Evolutionary conservation across 495 filamentous ascomycete genomes (phyloP).

Genomic region (Trichoderma reesei): DNA sequence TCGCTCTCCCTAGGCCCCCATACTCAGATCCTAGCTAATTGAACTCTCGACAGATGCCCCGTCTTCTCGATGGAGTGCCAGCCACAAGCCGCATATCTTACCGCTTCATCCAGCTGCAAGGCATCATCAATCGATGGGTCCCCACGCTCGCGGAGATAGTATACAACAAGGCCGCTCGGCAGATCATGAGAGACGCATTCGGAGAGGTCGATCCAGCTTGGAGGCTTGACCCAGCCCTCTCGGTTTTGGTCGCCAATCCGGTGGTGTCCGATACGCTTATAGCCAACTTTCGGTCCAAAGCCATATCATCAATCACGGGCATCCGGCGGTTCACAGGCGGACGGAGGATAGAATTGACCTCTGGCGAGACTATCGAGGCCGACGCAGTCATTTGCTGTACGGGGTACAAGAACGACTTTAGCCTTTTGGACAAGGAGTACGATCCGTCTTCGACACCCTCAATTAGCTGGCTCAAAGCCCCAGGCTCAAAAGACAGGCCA

Average conservation of each 20-base stretch:
- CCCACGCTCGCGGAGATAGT: conserved; percentile 11
- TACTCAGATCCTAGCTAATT: neutral
- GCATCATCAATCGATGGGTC: neutral
- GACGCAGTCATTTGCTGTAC: conserved; percentile 23
- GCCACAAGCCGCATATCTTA: conserved; percentile 15
- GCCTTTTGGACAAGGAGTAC: conserved; percentile 9
- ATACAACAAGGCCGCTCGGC: conserved; percentile 12
- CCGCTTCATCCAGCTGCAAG: conserved; percentile 13
- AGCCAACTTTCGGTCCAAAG: conserved; percentile 13
- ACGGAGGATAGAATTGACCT: conserved; percentile 14
- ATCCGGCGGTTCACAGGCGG: conserved; percentile 16
- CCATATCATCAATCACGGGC: conserved; percentile 15
- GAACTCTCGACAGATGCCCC: neutral
- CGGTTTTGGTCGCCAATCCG: conserved; percentile 14
- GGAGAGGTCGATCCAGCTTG: conserved; percentile 14
- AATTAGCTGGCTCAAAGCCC: neutral
- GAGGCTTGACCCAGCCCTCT: conserved; percentile 14
- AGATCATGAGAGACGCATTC: conserved; percentile 14
- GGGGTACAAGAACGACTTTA: conserved; percentile 19
- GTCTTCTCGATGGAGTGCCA: conserved; percentile 14
- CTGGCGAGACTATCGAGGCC: conserved; percentile 16
- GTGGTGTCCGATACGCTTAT: conserved; percentile 17
- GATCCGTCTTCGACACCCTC: conserved; percentile 5
- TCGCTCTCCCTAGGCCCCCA: neutral
- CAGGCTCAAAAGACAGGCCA: neutral